These are phyloP conservation scores for Tricholoma terreum DNA, from an alignment of 768 basidiomycete species.

Conservation along the genomic window DNA sequence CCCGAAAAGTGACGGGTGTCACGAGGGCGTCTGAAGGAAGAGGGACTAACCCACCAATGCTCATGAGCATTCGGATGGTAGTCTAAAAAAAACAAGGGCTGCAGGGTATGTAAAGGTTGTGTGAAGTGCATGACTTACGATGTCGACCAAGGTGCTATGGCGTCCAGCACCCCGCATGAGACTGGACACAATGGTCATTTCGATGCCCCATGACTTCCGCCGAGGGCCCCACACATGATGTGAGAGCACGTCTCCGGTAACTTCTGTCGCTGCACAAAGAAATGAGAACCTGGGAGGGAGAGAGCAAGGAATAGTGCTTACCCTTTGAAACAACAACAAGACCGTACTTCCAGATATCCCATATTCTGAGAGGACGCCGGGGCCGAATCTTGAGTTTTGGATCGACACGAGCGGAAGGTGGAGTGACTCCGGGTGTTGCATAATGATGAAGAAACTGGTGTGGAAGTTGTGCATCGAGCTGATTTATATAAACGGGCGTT, in stretches of 20 bases:
- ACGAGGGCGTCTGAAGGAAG: constrained; percentile 90
- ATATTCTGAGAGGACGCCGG: constrained; percentile 52
- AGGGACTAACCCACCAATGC: constrained; percentile 77
- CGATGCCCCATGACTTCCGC: constrained; percentile 88
- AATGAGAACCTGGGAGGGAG: constrained; percentile 2
- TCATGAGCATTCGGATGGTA: constrained; percentile 63
- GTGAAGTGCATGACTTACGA: constrained; percentile 46
- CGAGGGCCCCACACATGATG: constrained; percentile 87
- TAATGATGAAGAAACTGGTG: constrained; percentile 48
- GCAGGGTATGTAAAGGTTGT: not conserved
- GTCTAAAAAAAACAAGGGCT: constrained; percentile 26
- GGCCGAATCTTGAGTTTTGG: constrained; percentile 61
- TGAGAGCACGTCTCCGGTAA: constrained; percentile 66
- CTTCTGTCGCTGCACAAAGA: constrained; percentile 34
- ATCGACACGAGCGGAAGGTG: constrained; percentile 72
- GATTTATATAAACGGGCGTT: constrained; percentile 1
- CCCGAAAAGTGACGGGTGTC: constrained; percentile 90
- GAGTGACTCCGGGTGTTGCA: constrained; percentile 63
- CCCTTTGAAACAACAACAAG: constrained; percentile 67
- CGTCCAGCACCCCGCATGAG: constrained; percentile 82
- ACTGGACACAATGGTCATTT: constrained; percentile 86
- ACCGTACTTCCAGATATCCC: constrained; percentile 73
- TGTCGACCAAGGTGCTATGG: constrained; percentile 81
- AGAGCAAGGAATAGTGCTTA: constrained; percentile 18
- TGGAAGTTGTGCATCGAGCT: constrained; percentile 23